Evolutionary conservation across 2,329 filamentous ascomycete genomes (phyloP), one percentile per base, ranked within the genome.

Genomic region (Raffaelea arxii): DNA sequence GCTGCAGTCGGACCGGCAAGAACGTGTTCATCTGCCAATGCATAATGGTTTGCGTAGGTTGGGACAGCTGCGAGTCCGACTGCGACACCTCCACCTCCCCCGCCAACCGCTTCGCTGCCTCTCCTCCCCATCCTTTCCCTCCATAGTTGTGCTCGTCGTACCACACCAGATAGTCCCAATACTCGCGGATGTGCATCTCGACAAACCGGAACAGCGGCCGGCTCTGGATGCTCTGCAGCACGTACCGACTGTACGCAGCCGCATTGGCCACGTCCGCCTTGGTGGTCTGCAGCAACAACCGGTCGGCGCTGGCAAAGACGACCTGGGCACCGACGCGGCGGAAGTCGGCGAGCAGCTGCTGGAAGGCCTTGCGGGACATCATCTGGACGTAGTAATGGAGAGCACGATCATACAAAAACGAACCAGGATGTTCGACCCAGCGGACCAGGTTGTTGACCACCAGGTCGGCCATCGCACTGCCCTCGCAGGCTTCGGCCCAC

Each of bases 131-230:
- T n/a, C n/a, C n/a, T 59, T 94, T 94, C 50, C 92, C 92, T 46
- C 92, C 94, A 58, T 97, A 97, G 69, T 99, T 98, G 72, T 91
- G 96, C 65, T 96, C 88, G 56, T 99, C 92, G 55, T 97, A 97
- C 92, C 92, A 99, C 4, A 96, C 82, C 0, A 99, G 79, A 58
- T 96, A 97, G 63, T 99, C 92, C 92, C 92, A 99, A 65, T 96
- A 99, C 62, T 98, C 92, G 55, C 91, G 95, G 64, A 99, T 92
- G 56, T 96, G 87, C 3, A 99, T 74, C 57, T 98, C 92, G 52
- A 99, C 81, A 60, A 98, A 98, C 63, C 96, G 87, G 67, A 99
- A 99, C 0, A 96, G 75, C 0, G 92, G 89, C 59, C 96, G 96
- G 47, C 81, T 82, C 65, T 94, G 91, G 68, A 99, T 96, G 0